These are phyloP conservation scores for Malbranchea zuffiana DNA, from an alignment of 2,329 filamentous ascomycete species.

Conservation along the genomic window DNA sequence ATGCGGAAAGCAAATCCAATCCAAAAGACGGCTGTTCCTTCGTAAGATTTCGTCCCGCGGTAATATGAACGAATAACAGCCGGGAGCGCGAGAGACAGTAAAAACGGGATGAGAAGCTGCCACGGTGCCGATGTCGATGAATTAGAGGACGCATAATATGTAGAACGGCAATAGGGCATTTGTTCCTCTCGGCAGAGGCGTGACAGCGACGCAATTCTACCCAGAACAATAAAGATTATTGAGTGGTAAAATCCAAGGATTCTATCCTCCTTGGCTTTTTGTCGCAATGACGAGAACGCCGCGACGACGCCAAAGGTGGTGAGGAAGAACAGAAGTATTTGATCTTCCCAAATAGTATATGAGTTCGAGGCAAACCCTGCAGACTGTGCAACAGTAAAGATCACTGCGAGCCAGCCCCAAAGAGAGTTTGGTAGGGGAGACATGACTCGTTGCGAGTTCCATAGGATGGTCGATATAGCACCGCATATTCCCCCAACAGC, in stretches of 20 bases:
- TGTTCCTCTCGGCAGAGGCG: constrained; percentile 94
- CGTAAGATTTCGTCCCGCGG: constrained; percentile 69
- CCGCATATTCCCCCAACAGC: constrained; percentile 38
- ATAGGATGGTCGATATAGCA: constrained; percentile 30
- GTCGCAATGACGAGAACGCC: constrained; percentile 62
- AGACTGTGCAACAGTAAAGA: constrained; percentile 80
- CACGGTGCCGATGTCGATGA: constrained; percentile 88
- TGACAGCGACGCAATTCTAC: constrained; percentile 72
- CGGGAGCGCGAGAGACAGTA: constrained; percentile 61
- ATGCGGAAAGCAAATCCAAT: constrained; percentile 67
- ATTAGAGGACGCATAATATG: constrained; percentile 83
- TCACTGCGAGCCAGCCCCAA: constrained; percentile 77
- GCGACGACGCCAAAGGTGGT: constrained; percentile 74
- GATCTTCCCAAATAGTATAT: constrained; percentile 97
- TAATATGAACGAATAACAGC: constrained; percentile 75
- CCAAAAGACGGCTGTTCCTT: constrained; percentile 76
- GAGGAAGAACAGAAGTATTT: constrained; percentile 84
- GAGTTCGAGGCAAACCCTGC: constrained; percentile 94
- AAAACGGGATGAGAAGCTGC: constrained; percentile 72
- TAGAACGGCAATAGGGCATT: constrained; percentile 91
- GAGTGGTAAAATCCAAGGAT: constrained; percentile 77
- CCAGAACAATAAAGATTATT: constrained; percentile 66
- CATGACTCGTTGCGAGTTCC: constrained; percentile 31
- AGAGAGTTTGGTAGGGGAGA: constrained; percentile 57
- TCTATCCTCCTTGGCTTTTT: constrained; percentile 55